These are phyloP conservation scores for Fusarium sp. DNA, from an alignment of 2,329 filamentous ascomycete species.

Conservation along the genomic window DNA sequence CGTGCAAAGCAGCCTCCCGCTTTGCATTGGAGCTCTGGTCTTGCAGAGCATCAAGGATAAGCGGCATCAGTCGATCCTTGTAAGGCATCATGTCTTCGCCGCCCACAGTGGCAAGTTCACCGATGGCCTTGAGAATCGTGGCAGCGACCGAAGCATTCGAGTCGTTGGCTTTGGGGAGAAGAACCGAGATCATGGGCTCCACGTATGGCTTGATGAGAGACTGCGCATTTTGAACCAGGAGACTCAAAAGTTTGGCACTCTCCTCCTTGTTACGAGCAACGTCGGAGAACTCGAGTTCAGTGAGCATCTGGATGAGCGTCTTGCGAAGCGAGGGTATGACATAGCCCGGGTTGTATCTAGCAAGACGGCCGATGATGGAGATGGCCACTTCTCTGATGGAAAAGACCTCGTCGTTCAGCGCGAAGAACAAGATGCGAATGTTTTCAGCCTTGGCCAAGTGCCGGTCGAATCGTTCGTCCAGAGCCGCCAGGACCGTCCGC, in stretches of 20 bases:
- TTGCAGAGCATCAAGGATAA: constrained; percentile 92
- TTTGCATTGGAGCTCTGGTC: constrained; percentile 92
- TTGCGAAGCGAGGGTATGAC: constrained; percentile 96
- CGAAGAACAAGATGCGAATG: constrained; percentile 92
- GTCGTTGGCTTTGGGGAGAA: constrained; percentile 93
- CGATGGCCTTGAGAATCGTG: constrained; percentile 93
- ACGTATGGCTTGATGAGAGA: constrained; percentile 95
- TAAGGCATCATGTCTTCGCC: constrained; percentile 94
- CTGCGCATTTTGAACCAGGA: constrained; percentile 92
- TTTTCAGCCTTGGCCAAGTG: constrained; percentile 98
- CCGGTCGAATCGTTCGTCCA: constrained; percentile 93
- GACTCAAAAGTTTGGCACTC: constrained; percentile 89
- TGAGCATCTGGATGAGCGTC: constrained; percentile 93
- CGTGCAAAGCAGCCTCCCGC: constrained; percentile 88
- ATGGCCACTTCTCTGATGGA: constrained; percentile 93
- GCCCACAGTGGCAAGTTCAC: constrained; percentile 91
- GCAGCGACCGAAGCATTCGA: constrained; percentile 87
- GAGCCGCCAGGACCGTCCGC: constrained; percentile 83
- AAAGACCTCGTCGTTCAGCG: constrained; percentile 94
- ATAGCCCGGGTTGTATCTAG: constrained; percentile 92
- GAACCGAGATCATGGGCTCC: constrained; percentile 91
- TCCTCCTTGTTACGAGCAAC: constrained; percentile 95
- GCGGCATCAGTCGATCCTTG: constrained; percentile 90
- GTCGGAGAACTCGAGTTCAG: constrained; percentile 95
- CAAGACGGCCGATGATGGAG: constrained; percentile 92